phyloP scores from a whole-genome alignment of 202 grass and related monocot species.

The Panicum virgatum region DNA sequence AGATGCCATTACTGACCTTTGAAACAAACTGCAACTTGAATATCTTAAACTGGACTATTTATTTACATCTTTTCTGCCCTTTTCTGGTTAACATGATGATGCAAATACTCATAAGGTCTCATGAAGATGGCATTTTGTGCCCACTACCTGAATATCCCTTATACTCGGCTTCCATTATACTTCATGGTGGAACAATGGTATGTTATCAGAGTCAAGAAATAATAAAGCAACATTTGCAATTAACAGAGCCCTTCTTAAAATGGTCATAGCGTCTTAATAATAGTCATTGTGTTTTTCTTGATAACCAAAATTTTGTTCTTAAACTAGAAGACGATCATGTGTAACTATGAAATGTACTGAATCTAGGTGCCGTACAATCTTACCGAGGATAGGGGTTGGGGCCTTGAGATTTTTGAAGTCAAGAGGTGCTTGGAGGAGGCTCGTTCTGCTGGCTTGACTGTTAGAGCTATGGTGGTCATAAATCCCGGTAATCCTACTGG shows the following conservation, averaged over 20 bases:
- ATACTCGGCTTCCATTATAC: conserved; percentile 70
- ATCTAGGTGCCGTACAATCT: conserved; percentile 64
- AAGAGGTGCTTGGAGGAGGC: conserved; percentile 63
- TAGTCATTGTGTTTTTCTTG: neutral
- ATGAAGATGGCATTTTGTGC: conserved; percentile 73
- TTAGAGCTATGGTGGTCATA: conserved; percentile 75
- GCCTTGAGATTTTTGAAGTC: conserved; percentile 70
- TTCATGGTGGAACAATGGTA: conserved; percentile 88
- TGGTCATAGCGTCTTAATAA: neutral
- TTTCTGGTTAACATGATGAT: conserved; percentile 69
- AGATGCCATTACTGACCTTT: neutral
- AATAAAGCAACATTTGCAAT: neutral
- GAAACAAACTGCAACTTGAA: neutral
- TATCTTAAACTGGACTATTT: neutral
- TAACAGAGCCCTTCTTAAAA: neutral
- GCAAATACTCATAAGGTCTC: conserved; percentile 74
- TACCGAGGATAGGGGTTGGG: conserved; percentile 58
- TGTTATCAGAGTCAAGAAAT: neutral
- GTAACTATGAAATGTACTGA: neutral
- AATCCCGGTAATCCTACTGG: conserved; percentile 87
- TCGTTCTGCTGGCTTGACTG: conserved; percentile 53
- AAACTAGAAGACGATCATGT: neutral
- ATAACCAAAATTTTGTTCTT: neutral
- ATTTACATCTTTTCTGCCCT: neutral
- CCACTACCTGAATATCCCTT: conserved; percentile 79